Evolutionary conservation across 2,329 filamentous ascomycete species (phyloP).

Genomic region (Exophiala lecanii-corni): DNA sequence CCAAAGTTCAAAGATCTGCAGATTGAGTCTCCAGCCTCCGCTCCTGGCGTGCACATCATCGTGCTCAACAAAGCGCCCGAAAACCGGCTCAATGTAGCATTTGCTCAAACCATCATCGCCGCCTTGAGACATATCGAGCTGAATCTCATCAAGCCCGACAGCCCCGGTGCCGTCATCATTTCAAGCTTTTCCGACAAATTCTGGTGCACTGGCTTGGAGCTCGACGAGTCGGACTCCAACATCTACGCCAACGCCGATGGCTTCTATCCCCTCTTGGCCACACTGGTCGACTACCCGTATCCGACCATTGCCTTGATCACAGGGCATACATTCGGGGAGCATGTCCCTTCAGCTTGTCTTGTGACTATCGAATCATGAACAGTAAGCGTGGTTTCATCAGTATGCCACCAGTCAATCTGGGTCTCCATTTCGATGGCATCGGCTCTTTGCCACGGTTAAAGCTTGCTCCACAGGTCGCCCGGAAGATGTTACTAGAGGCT

Average conservation of each 20-base stretch:
- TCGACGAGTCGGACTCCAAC: slow-evolving; percentile 45
- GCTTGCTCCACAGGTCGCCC: slow-evolving; percentile 46
- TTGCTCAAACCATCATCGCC: slow-evolving; percentile 50
- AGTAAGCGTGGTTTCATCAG: slow-evolving; percentile 43
- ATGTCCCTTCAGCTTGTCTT: slow-evolving; percentile 44
- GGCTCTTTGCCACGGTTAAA: slow-evolving; percentile 50
- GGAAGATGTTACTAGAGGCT: slow-evolving; percentile 54
- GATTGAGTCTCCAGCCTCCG: slow-evolving; percentile 20
- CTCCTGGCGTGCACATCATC: slow-evolving; percentile 46
- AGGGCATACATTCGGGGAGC: slow-evolving; percentile 49
- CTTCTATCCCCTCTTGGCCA: slow-evolving; percentile 52
- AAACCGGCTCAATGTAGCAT: slow-evolving; percentile 48
- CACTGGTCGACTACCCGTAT: slow-evolving; percentile 47
- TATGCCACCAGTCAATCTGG: slow-evolving; percentile 53
- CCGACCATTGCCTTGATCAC: slow-evolving; percentile 47
- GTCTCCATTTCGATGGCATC: slow-evolving; percentile 53
- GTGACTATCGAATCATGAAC: slow-evolving; percentile 49
- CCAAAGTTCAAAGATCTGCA: slow-evolving; percentile 23
- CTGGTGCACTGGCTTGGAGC: slow-evolving; percentile 47
- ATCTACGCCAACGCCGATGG: slow-evolving; percentile 54
- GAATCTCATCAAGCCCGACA: slow-evolving; percentile 41
- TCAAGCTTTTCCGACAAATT: slow-evolving; percentile 42
- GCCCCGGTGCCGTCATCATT: slow-evolving; percentile 51
- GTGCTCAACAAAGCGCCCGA: slow-evolving; percentile 53
- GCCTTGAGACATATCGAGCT: slow-evolving; percentile 46